Conservation (phyloP, 2,329 filamentous ascomycete species). For the Colletotrichum siamense region DNA sequence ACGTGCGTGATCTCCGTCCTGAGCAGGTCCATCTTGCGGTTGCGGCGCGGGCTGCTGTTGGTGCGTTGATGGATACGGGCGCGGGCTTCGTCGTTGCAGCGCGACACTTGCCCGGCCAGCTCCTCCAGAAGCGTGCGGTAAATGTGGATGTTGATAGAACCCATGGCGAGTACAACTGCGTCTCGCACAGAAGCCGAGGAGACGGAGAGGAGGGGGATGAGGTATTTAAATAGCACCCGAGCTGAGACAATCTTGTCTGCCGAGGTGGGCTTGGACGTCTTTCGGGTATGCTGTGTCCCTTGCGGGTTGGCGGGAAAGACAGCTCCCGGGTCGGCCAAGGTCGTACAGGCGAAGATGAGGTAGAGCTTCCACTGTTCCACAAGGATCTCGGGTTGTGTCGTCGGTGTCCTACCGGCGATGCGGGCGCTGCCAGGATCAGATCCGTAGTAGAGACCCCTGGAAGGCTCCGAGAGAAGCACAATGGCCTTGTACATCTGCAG, state of each 20-base stretch:
- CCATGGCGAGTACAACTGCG: conserved; percentile 89
- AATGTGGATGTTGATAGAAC: conserved; percentile 93
- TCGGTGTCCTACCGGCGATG: conserved; percentile 60
- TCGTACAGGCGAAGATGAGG: conserved; percentile 95
- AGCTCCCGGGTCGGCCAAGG: conserved; percentile 81
- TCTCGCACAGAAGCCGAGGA: conserved; percentile 83
- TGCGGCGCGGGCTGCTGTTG: conserved; percentile 81
- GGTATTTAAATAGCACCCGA: conserved; percentile 85
- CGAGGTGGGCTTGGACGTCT: conserved; percentile 75
- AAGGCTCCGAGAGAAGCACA: conserved; percentile 76
- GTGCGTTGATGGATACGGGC: conserved; percentile 86
- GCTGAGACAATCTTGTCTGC: conserved; percentile 86
- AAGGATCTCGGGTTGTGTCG: conserved; percentile 81
- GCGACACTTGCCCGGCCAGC: conserved; percentile 82
- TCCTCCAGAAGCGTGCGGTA: conserved; percentile 92
- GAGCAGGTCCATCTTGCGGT: conserved; percentile 82
- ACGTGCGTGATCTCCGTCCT: conserved; percentile 96
- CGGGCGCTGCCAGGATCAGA: conserved; percentile 62
- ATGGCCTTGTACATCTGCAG: conserved; percentile 92
- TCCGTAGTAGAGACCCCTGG: conserved; percentile 68
- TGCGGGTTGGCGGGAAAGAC: conserved; percentile 61
- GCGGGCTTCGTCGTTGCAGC: conserved; percentile 88
- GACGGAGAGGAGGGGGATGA: conserved; percentile 85
- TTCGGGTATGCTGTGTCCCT: conserved; percentile 78
- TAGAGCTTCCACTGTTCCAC: conserved; percentile 99